Evolutionary conservation across 2,329 filamentous ascomycete genomes (phyloP).

Genomic region (Talaromyces amestolkiae): DNA sequence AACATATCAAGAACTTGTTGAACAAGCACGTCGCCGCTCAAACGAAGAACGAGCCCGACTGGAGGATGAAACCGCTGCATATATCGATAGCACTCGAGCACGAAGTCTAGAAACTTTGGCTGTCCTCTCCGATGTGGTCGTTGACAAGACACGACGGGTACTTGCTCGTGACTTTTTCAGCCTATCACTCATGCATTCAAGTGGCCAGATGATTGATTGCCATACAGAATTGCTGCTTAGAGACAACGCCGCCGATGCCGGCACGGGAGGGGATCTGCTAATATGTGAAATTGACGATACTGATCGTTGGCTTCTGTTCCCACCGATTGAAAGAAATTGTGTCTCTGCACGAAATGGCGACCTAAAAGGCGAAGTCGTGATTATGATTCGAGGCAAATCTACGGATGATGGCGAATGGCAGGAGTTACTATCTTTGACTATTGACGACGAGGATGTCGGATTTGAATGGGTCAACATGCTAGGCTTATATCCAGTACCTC

Average conservation of each 20-base stretch:
- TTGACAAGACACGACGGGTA: conserved; percentile 78
- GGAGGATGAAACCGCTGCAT: conserved; percentile 81
- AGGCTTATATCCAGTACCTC: conserved; percentile 63
- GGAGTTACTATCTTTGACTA: conserved; percentile 74
- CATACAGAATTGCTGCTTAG: conserved; percentile 82
- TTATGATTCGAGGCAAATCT: conserved; percentile 78
- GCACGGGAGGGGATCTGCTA: conserved; percentile 76
- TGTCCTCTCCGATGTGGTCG: conserved; percentile 64
- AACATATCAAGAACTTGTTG: conserved; percentile 70
- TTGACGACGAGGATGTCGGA: conserved; percentile 73
- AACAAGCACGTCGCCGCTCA: conserved; percentile 69
- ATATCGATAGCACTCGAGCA: conserved; percentile 75
- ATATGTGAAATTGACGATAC: conserved; percentile 82
- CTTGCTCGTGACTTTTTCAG: conserved; percentile 87
- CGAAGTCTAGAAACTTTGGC: conserved; percentile 76
- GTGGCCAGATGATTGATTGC: conserved; percentile 83
- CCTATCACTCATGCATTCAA: conserved; percentile 81
- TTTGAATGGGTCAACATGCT: conserved; percentile 86
- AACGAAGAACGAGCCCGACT: conserved; percentile 71
- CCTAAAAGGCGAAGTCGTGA: conserved; percentile 67
- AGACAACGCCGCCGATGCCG: conserved; percentile 68
- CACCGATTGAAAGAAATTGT: conserved; percentile 70
- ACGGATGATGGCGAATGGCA: conserved; percentile 66
- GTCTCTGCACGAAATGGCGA: conserved; percentile 80
- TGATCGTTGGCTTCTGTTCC: conserved; percentile 82